A percentile compares a stretch with the other conserved stretches of the same genome.
Evolutionary conservation across 352 stramenopile species (phyloP).

Genomic region (Phytophthora multivora): DNA sequence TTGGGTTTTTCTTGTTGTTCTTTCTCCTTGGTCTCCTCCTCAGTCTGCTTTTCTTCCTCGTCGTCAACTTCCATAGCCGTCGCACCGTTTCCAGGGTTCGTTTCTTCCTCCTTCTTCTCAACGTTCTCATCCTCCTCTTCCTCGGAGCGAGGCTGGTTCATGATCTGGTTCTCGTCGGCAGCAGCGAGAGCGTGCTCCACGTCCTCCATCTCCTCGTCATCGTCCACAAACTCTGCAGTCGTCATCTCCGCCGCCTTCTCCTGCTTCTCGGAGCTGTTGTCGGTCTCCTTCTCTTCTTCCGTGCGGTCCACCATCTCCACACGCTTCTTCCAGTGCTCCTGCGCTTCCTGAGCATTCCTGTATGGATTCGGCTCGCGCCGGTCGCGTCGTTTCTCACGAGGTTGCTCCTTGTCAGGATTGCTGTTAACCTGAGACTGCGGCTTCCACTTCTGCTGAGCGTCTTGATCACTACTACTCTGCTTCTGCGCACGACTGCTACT

Average conservation of each 20-base stretch:
- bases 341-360: constrained; percentile 93
- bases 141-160: constrained; percentile 54
- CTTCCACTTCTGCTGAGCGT: constrained; percentile 64
- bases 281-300: constrained; percentile 44
- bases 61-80: constrained; percentile 75
- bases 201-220: constrained; percentile 69
- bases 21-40: constrained; percentile 39
- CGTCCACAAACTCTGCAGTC: constrained; percentile 70
- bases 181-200: constrained; percentile 68
- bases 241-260: constrained; percentile 47
- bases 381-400: constrained; percentile 78
- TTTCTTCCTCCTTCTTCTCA: constrained; percentile 48
- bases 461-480: constrained; percentile 56
- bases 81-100: constrained; percentile 39
- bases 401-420: constrained; percentile 48
- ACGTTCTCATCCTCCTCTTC: constrained; percentile 56
- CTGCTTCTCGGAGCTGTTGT: constrained; percentile 43
- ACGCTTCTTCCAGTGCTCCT: constrained; percentile 97
- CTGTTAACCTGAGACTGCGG: constrained; percentile 49
- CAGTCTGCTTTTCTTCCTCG: constrained; percentile 44
- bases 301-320: constrained; percentile 88
- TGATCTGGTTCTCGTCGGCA: constrained; percentile 70
- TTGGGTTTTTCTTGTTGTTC: constrained; percentile 39
- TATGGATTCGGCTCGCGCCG: constrained; percentile 95
- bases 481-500: constrained; percentile 59